Evolutionary conservation across 495 filamentous ascomycete genomes (phyloP).

Genomic region (Aspergillus haitiensis): DNA sequence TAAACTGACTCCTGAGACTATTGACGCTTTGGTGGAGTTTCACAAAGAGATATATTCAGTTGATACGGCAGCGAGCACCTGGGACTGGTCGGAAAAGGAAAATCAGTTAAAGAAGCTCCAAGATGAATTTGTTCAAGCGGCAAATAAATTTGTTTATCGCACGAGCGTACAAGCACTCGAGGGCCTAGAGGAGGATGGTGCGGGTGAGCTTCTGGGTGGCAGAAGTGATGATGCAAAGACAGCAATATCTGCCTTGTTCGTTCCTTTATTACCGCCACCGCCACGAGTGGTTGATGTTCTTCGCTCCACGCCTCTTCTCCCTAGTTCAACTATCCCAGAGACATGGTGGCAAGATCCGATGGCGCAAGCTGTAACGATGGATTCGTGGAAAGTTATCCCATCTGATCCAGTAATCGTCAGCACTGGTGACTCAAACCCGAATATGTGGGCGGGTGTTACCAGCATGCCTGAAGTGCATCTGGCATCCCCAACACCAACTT

Average conservation of each 20-base stretch:
- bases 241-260: conserved; percentile 79
- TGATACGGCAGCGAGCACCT: conserved; percentile 83
- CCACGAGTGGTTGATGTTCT: conserved; percentile 90
- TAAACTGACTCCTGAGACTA: conserved; percentile 97
- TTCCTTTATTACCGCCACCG: conserved; percentile 88
- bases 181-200: conserved; percentile 95
- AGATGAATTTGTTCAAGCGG: conserved; percentile 94
- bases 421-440: conserved; percentile 64
- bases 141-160: conserved; percentile 96
- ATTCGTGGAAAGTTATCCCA: conserved; percentile 90
- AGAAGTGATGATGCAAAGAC: conserved; percentile 93
- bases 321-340: conserved; percentile 75
- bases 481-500: conserved; percentile 73
- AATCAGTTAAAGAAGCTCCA: conserved; percentile 94
- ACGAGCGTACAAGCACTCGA: conserved; percentile 88
- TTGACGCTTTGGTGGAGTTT: conserved; percentile 91
- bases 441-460: conserved; percentile 77
- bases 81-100: conserved; percentile 97
- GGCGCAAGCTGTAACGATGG: conserved; percentile 67
- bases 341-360: conserved; percentile 73
- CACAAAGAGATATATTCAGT: conserved; percentile 96
- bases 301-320: conserved; percentile 78
- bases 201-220: conserved; percentile 87
- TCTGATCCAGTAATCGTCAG: conserved; percentile 78
- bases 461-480: conserved; percentile 67